These are phyloP conservation scores for Micromonas pusilla DNA, from an alignment of 139 green algal genomes.

Conservation along the genomic window DNA sequence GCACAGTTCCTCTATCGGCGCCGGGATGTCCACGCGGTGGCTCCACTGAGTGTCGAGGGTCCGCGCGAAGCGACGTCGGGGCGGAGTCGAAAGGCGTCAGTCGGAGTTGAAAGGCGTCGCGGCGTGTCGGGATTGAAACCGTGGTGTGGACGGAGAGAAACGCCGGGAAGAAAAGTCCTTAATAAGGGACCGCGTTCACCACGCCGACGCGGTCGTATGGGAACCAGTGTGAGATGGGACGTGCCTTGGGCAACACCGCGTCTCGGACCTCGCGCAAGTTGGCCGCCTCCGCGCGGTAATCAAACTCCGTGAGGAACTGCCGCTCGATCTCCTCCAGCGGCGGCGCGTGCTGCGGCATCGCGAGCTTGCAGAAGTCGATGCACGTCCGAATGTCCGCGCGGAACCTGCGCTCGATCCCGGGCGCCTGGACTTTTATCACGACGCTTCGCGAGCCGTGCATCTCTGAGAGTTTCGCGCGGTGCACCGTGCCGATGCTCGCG, in stretches of 20 bases:
- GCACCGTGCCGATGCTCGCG: conserved; percentile 35
- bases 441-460: conserved; percentile 5
- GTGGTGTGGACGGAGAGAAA: too few species aligned
- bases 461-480: conserved; percentile 26
- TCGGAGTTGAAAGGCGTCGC: too few species aligned
- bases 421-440: conserved; percentile 37
- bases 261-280: conserved; percentile 25
- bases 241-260: not conserved
- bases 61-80: not conserved
- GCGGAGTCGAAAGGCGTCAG: too few species aligned
- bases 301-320: conserved; percentile 37
- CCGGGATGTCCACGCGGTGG: conserved; percentile 24
- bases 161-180: too few species aligned
- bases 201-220: too few species aligned
- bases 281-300: conserved; percentile 34
- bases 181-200: too few species aligned
- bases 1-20: conserved; percentile 19
- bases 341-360: conserved; percentile 27
- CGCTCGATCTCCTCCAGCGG: conserved; percentile 35
- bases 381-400: conserved; percentile 29
- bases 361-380: conserved; percentile 32
- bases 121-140: too few species aligned
- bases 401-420: conserved; percentile 30
- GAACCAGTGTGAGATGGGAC: too few species aligned
- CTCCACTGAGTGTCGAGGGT: too few species aligned